Evolutionary conservation across 2,329 filamentous ascomycete species (phyloP), one percentile per base, ranked within the genome.

Genomic region (Didymellaceae sp.): DNA sequence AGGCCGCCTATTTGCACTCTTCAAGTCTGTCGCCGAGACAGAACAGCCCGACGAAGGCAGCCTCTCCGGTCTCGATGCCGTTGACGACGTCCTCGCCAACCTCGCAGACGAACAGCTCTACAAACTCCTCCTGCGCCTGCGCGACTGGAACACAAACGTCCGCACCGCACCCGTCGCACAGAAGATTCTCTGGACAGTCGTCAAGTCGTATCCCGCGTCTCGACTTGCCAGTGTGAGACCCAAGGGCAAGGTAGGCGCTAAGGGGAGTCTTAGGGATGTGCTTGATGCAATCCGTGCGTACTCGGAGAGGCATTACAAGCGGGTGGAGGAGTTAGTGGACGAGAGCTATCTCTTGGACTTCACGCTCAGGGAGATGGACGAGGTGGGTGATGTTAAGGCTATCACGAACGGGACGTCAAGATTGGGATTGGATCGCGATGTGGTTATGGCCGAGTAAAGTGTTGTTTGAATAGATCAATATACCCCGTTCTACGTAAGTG

Each of bases 61-160:
- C 67, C 69, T 90, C 38, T 84, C 80, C 1, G 89, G 88, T 1
- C 71, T 86, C 13, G 79, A 76, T 48, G 77, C 78, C 32, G 93
- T 97, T 7, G 94, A 97, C 62, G 83, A 91, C 42, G 92, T 96
- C 0, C 79, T 99, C 1, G 84, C 81, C n/a, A 83, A 78, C 10
- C 80, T 99, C 5, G 88, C 87, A 4, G 87, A 94, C 61, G 88
- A 93, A 61, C 93, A 97, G 70, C 82, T 99, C 11, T 95, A 90
- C 74, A 80, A 85, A 6, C 82, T 99, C 11, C 82, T 99, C 0
- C 79, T 93, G 28, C 82, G 94, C 51, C 75, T 97, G 34, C 83
- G 95, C 35, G 94, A 99, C 75, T 99, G 94, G 94, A 99, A 99
- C 71, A 96, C 94, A 4, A 97, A 97, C 63, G 91, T 91, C 0